Evolutionary conservation across 1,139 yeast genomes (phyloP).

Genomic region (Saccharomycopsis crataegensis): DNA sequence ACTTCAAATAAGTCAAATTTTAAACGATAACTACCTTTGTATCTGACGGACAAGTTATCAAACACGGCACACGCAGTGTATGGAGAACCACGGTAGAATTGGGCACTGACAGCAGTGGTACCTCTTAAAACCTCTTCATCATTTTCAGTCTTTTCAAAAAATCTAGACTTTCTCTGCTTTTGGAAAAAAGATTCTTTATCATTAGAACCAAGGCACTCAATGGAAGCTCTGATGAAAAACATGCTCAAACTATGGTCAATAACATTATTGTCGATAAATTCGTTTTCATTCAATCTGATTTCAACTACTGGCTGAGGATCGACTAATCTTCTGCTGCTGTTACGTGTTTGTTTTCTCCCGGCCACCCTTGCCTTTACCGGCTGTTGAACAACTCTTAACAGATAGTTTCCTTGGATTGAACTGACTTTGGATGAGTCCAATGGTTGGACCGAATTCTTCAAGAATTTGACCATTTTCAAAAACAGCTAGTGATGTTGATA

Average conservation of each 20-base stretch:
- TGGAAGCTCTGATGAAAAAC: conserved; percentile 19
- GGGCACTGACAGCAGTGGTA: conserved; percentile 19
- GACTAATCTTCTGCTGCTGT: conserved; percentile 19
- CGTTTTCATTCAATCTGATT: conserved; percentile 10
- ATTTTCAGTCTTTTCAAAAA: conserved; percentile 11
- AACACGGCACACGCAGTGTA: conserved; percentile 20
- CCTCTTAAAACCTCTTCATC: conserved; percentile 20
- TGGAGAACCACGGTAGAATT: conserved; percentile 19
- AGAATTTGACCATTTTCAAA: conserved; percentile 18
- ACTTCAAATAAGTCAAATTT: conserved; percentile 16
- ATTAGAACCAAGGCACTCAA: conserved; percentile 16
- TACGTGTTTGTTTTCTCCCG: conserved; percentile 19
- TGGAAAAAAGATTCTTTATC: conserved; percentile 18
- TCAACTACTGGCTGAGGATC: conserved; percentile 21
- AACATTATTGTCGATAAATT: conserved; percentile 2
- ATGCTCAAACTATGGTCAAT: conserved; percentile 18
- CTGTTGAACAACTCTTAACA: conserved; percentile 18
- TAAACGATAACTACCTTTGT: conserved; percentile 18
- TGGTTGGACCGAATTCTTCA: conserved; percentile 18
- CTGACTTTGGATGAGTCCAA: conserved; percentile 3
- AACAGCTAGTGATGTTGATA: neutral
- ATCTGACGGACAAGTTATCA: conserved; percentile 19
- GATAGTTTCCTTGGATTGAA: conserved; percentile 10
- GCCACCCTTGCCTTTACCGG: conserved; percentile 21
- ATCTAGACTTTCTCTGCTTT: conserved; percentile 17